phyloP scores from a whole-genome alignment of 495 filamentous ascomycete genomes.

The Aspergillus asperescens region DNA sequence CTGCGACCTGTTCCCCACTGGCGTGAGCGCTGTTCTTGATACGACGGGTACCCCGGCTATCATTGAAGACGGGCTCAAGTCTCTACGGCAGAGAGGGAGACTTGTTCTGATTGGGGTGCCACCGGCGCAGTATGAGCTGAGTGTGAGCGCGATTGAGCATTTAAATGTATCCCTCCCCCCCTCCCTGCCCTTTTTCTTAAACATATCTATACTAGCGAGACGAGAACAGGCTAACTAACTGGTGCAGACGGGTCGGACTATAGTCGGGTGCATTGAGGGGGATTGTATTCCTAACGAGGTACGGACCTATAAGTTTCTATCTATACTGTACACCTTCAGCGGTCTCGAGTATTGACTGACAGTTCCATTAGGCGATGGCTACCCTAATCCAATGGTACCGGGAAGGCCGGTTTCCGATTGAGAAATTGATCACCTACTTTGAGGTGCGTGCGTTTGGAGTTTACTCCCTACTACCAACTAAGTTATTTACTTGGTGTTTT shows the following conservation, averaged over 20 bases:
- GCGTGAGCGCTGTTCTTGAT: slow-evolving; percentile 30
- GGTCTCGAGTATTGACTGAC: too few species aligned
- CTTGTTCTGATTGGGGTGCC: slow-evolving; percentile 35
- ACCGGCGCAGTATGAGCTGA: slow-evolving; percentile 25
- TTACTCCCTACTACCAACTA: too few species aligned
- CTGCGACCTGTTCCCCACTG: slow-evolving; percentile 15
- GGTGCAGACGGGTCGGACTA: slow-evolving; percentile 11
- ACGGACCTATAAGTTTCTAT: too few species aligned
- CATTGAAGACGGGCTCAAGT: slow-evolving; percentile 28
- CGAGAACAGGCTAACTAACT: not conserved
- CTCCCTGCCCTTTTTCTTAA: too few species aligned
- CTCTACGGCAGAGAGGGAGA: slow-evolving; percentile 25
- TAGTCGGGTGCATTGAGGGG: slow-evolving; percentile 23
- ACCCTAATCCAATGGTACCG: slow-evolving; percentile 34
- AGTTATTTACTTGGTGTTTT: too few species aligned
- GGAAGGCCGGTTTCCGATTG: slow-evolving; percentile 34
- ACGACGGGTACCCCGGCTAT: slow-evolving; percentile 31
- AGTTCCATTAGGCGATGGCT: slow-evolving; percentile 22
- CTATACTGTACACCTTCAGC: too few species aligned
- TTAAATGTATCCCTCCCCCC: slow-evolving; percentile 14
- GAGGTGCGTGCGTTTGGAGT: too few species aligned
- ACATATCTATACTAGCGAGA: too few species aligned
- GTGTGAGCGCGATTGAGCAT: slow-evolving; percentile 6
- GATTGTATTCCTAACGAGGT: slow-evolving; percentile 16
- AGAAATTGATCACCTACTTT: slow-evolving; percentile 19